A percentile compares a stretch with the other conserved stretches of the same genome.
Evolutionary conservation across 176 grass and related monocot species (phyloP).

Genomic region (Cocos nucifera): DNA sequence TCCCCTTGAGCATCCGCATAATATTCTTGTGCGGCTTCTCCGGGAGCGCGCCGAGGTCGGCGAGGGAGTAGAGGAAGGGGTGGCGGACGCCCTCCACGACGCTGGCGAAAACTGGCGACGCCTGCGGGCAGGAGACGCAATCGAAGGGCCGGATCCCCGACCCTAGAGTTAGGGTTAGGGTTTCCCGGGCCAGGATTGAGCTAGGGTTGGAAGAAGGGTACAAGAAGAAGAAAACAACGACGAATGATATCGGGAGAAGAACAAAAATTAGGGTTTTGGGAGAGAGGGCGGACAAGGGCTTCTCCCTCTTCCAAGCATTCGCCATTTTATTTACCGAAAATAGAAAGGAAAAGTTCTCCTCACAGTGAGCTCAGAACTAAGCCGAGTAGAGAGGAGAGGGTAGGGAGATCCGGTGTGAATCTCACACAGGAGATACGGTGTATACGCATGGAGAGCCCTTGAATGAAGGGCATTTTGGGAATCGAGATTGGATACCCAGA

Average conservation of each 20-base stretch:
- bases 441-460: too few relatives aligned
- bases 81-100: constrained; percentile 68
- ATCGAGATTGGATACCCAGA: too few relatives aligned
- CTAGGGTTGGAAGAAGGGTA: constrained; percentile 29
- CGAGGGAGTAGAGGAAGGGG: constrained; percentile 78
- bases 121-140: constrained; percentile 71
- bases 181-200: constrained; percentile 4
- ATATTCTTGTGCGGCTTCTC: constrained; percentile 81
- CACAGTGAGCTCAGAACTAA: too few relatives aligned
- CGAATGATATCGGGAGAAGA: constrained; percentile 20
- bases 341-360: too few relatives aligned
- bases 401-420: too few relatives aligned
- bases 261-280: constrained; percentile 17
- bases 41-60: constrained; percentile 67
- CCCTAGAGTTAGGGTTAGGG: not conserved
- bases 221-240: constrained; percentile 46
- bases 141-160: constrained; percentile 39
- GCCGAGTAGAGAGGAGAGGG: too few relatives aligned
- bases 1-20: constrained; percentile 63
- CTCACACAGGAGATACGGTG: too few relatives aligned
- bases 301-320: constrained; percentile 39
- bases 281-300: constrained; percentile 12
- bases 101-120: constrained; percentile 74
- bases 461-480: too few relatives aligned
- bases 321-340: not conserved